Conservation (phyloP, 129 eudicot genomes). For the Cynara cardunculus region DNA sequence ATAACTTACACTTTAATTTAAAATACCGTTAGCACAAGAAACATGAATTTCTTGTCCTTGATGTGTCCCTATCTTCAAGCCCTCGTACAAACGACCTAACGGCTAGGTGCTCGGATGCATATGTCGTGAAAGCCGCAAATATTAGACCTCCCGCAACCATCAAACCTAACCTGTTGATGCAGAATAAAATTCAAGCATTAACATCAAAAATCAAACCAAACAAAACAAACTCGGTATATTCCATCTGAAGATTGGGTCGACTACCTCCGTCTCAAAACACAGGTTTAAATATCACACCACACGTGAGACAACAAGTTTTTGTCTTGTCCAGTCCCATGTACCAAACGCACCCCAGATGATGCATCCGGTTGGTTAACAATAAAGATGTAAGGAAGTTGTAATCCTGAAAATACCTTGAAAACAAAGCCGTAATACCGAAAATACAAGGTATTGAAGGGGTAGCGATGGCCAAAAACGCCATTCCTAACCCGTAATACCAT, state of each 20-base stretch:
- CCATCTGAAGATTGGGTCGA: background rate
- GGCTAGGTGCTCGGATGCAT: constrained; percentile 87
- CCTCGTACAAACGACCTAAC: constrained; percentile 68
- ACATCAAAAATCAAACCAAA: background rate
- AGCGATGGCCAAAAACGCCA: constrained; percentile 72
- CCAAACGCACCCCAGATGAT: background rate
- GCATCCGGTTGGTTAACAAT: background rate
- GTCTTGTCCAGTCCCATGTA: background rate
- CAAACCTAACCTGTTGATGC: constrained; percentile 72
- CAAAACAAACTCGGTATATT: background rate
- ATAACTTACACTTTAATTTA: constrained; percentile 20
- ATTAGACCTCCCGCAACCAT: constrained; percentile 77
- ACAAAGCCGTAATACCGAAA: constrained; percentile 80
- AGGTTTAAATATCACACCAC: background rate
- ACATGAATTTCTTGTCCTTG: constrained; percentile 59
- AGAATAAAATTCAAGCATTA: background rate
- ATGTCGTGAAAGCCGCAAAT: constrained; percentile 84
- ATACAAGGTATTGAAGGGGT: constrained; percentile 71
- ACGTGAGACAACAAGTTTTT: background rate
- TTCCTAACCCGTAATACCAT: constrained; percentile 74
- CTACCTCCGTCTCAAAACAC: no score
- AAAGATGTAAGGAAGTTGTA: background rate
- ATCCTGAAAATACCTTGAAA: constrained; percentile 56
- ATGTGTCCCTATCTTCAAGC: constrained; percentile 64
- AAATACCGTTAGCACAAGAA: constrained; percentile 42